These are phyloP conservation scores for Acanthochlamys bracteata DNA, from an alignment of 106 monocot genomes.

Conservation along the genomic window DNA sequence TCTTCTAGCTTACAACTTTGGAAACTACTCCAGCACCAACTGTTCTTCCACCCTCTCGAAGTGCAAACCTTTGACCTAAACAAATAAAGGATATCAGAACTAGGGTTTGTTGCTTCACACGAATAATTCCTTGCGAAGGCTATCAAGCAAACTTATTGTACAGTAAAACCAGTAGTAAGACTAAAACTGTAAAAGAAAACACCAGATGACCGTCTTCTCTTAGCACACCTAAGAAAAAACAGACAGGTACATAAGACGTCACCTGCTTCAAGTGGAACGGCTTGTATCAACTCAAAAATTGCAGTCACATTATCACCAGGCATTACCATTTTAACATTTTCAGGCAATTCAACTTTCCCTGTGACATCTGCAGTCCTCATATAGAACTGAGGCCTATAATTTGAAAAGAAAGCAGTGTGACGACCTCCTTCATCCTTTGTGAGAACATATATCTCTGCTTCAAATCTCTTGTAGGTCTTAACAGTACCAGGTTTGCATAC, in stretches of 20 bases:
- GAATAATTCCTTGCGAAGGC: no score
- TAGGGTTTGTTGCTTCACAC: no score
- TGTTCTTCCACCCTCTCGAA: slow-evolving; percentile 72
- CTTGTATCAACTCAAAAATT: slow-evolving; percentile 69
- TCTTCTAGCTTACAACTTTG: slow-evolving; percentile 51
- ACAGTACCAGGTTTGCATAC: slow-evolving; percentile 81
- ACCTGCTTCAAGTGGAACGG: slow-evolving; percentile 98
- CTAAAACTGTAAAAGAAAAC: no score
- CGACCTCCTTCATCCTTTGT: slow-evolving; percentile 98
- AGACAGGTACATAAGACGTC: not conserved
- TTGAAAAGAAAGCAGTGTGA: slow-evolving; percentile 92
- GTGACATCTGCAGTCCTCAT: slow-evolving; percentile 95
- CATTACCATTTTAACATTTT: slow-evolving; percentile 95
- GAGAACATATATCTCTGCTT: slow-evolving; percentile 95
- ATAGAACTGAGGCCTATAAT: slow-evolving; percentile 97
- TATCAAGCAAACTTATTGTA: no score
- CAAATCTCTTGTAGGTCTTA: slow-evolving; percentile 89
- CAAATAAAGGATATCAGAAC: no score
- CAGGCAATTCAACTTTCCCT: slow-evolving; percentile 91
- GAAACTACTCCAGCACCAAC: slow-evolving; percentile 81
- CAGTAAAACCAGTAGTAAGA: no score
- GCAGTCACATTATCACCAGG: slow-evolving; percentile 97
- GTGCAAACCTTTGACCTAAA: slow-evolving; percentile 75
- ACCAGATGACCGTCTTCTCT: no score
- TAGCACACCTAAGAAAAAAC: no score